Base-by-base conservation (phyloP, 2,329 filamentous ascomycete species). In the Beauveria asiatica region DNA sequence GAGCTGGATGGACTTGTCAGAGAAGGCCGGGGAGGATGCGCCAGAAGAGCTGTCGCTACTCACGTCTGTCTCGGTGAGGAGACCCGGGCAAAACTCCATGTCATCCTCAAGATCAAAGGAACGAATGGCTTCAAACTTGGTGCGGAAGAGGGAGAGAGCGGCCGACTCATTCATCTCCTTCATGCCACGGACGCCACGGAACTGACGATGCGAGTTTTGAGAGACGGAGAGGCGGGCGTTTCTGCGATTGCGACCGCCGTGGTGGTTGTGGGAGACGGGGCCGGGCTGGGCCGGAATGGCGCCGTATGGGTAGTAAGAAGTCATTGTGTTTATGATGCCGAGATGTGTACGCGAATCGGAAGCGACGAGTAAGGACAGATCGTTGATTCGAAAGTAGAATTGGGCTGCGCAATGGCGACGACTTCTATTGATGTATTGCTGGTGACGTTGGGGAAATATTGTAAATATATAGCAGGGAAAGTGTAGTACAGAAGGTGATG, bases 81-180 rank as follows among this genome's bases (percentile, higher is more conserved):
- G 83, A 72, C 88, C 86, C 64, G 93, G 93, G 76, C 92, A 97
- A 75, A 97, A 97, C 75, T 96, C 88, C 77, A 96, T 83, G 73
- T 97, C 93, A 72, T 97, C 93, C 70, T 97, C 93, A 64, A 97
- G 82, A 68, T 97, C 93, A 70, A 97, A 97, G 10, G 92, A 96
- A 62, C 92, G 86, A 62, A 90, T 91, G 65, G 91, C 89, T 77
- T 97, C 92, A 67, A 96, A 96, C 70, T 92, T 87, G 66, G 85
- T 85, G 67, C 93, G 89, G 78, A 96, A 97, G 64, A 86, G 85
- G 63, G 83, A 82, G 62, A 95, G 80, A 55, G 86, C 83, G 21
- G 85, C 85, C n/a, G 87, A 82, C 74, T 96, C 92, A 67, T 86
- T 86, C 64, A 91, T 78, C 73, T 96, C 92, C 75, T 95, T 92